Conservation (phyloP, 1,284 basidiomycete species). For the Schizophyllum amplum region DNA sequence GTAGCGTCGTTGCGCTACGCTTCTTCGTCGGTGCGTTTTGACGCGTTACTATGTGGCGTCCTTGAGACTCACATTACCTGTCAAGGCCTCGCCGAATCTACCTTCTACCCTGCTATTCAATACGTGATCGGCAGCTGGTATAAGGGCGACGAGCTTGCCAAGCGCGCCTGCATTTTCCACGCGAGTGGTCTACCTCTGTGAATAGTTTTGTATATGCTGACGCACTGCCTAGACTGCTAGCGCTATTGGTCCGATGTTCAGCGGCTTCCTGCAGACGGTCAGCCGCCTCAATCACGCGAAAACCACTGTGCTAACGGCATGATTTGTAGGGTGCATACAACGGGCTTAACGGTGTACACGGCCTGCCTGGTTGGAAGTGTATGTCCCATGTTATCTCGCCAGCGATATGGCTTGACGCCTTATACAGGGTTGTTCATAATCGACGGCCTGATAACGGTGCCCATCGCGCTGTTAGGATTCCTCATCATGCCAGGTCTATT, state of each 20-base stretch:
- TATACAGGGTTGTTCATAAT: conserved; percentile 35
- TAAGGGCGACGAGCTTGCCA: conserved; percentile 31
- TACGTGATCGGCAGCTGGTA: conserved; percentile 38
- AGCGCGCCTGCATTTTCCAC: conserved; percentile 34
- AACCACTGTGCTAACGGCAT: no score
- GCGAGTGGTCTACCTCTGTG: conserved; percentile 10
- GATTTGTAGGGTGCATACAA: conserved; percentile 31
- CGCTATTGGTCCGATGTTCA: conserved; percentile 32
- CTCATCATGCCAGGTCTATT: conserved; percentile 37
- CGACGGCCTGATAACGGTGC: conserved; percentile 38
- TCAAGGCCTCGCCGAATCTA: conserved; percentile 31
- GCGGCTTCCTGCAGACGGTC: conserved; percentile 30
- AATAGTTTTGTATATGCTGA: conserved; percentile 12
- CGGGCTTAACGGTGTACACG: conserved; percentile 31
- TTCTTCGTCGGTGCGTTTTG: conserved; percentile 29
- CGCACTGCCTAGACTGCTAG: conserved; percentile 24
- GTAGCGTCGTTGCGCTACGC: conserved; percentile 23
- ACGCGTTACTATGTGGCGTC: neutral
- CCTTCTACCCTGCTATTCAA: conserved; percentile 34
- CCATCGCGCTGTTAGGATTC: conserved; percentile 29
- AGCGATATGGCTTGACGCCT: no score
- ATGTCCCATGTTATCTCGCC: conserved; percentile 1
- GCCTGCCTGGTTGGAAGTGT: conserved; percentile 40
- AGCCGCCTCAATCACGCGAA: no score
- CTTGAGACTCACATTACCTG: neutral